Conservation (phyloP, 495 filamentous ascomycete genomes). For the Talaromyces ruber region DNA sequence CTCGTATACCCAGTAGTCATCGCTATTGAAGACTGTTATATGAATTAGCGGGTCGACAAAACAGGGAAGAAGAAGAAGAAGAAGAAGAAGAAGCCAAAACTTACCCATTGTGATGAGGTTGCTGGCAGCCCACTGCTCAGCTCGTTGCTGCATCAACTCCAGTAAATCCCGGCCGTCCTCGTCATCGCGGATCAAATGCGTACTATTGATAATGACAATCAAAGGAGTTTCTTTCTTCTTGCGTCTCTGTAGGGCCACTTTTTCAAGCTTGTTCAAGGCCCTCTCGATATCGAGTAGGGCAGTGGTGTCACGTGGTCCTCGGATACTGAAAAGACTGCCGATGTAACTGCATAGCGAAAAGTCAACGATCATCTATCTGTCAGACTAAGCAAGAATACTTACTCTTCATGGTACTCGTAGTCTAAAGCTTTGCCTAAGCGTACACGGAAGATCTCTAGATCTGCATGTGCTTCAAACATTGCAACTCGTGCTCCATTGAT, state of each 20-base stretch:
- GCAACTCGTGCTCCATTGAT: slow-evolving; percentile 76
- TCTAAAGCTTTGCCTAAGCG: slow-evolving; percentile 87
- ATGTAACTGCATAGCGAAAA: slow-evolving; percentile 64
- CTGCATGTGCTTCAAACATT: slow-evolving; percentile 93
- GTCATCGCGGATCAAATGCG: slow-evolving; percentile 83
- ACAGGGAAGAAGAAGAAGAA: not conserved
- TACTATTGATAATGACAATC: slow-evolving; percentile 82
- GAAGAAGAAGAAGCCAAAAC: not conserved
- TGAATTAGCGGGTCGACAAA: not conserved
- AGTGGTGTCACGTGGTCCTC: slow-evolving; percentile 83
- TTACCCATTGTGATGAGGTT: slow-evolving; percentile 71
- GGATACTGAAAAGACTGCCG: slow-evolving; percentile 86
- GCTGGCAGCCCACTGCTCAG: slow-evolving; percentile 89
- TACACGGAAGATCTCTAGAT: slow-evolving; percentile 90
- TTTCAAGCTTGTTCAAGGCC: slow-evolving; percentile 95
- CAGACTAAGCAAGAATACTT: slow-evolving; percentile 5
- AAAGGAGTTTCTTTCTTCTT: slow-evolving; percentile 52
- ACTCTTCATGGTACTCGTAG: slow-evolving; percentile 76
- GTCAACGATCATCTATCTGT: not conserved
- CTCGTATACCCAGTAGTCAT: slow-evolving; percentile 98
- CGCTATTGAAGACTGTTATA: slow-evolving; percentile 67
- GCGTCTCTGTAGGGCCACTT: slow-evolving; percentile 72
- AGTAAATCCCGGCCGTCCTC: slow-evolving; percentile 85
- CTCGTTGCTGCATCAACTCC: slow-evolving; percentile 90
- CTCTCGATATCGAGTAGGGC: slow-evolving; percentile 90